phyloP scores from a whole-genome alignment of 345 rosid species.

The Pelargonium nanum region DNA sequence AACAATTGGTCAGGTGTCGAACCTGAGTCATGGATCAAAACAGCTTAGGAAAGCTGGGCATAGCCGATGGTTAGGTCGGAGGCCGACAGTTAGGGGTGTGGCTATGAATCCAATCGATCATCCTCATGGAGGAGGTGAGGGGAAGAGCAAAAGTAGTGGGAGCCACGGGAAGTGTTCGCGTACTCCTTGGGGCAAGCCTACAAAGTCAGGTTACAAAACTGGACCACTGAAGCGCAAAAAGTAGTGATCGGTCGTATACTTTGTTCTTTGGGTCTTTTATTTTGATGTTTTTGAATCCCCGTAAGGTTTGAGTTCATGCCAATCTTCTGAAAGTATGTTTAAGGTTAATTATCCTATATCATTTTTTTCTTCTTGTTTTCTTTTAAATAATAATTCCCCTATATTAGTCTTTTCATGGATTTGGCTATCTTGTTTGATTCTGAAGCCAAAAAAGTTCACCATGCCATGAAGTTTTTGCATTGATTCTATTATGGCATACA shows the following conservation, averaged over 20 bases:
- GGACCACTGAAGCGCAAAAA: conserved; percentile 44
- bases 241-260: no score
- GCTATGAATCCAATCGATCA: conserved; percentile 89
- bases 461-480: no score
- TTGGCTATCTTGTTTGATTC: no score
- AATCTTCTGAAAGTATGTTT: no score
- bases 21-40: conserved; percentile 47
- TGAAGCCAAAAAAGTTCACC: no score
- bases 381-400: no score
- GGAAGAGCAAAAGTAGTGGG: conserved; percentile 81
- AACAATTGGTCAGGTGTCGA: conserved; percentile 58
- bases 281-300: conserved; percentile 13
- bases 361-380: no score
- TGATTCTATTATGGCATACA: no score
- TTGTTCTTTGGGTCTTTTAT: no score
- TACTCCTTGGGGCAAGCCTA: conserved; percentile 89
- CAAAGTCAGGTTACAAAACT: conserved; percentile 63
- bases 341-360: no score
- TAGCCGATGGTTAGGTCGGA: conserved; percentile 69
- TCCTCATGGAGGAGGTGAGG: conserved; percentile 99
- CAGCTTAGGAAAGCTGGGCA: conserved; percentile 86
- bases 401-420: no score
- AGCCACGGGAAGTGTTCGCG: conserved; percentile 47
- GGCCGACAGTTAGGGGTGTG: conserved; percentile 74
- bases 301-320: no score